Evolutionary conservation across 306 rosid genomes (phyloP).

Genomic region (Cucurbita moschata): DNA sequence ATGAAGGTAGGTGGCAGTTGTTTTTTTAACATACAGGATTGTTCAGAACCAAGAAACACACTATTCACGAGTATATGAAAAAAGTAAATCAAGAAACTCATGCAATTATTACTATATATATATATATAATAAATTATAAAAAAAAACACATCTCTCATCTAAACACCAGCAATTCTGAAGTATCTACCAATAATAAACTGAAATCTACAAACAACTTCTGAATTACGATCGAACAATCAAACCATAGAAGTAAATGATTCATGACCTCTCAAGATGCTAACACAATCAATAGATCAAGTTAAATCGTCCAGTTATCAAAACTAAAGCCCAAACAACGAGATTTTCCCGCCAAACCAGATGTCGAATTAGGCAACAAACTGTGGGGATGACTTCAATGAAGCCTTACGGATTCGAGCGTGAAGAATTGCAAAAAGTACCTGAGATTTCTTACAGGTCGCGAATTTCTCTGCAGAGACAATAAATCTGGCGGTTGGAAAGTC

Average conservation of each 20-base stretch:
- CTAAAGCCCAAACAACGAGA: background rate
- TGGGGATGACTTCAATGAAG: background rate
- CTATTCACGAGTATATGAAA: background rate
- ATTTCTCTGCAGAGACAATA: background rate
- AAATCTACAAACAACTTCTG: background rate
- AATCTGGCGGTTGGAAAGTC: background rate
- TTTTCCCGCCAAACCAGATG: background rate
- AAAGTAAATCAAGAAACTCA: background rate
- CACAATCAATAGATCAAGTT: background rate
- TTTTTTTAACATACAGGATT: background rate
- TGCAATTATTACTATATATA: background rate
- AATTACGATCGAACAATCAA: background rate
- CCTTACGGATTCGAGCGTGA: background rate
- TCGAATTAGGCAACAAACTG: background rate
- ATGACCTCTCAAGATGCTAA: background rate
- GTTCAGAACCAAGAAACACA: background rate
- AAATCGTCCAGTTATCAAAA: background rate
- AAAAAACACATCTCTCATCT: background rate
- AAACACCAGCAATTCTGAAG: background rate
- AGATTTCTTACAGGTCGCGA: background rate
- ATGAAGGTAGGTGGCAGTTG: background rate
- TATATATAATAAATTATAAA: too few species aligned
- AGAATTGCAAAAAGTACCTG: slow-evolving; percentile 3
- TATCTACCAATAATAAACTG: background rate
- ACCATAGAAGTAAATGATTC: background rate